phyloP scores from a whole-genome alignment of 768 basidiomycete species.

The Rhizopogon vinicolor region DNA sequence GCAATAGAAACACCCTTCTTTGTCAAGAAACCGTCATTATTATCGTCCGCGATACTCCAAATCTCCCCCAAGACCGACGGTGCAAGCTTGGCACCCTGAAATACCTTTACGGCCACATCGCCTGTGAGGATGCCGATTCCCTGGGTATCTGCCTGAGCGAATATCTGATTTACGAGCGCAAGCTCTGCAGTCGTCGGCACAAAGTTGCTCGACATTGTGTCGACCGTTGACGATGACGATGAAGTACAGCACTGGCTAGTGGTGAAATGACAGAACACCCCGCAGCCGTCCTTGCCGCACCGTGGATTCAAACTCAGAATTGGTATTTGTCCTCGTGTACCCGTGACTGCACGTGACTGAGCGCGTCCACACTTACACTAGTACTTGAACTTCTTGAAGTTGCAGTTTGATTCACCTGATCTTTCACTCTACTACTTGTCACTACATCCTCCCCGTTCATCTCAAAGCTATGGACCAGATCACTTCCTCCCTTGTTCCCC shows the following conservation, averaged over 20 bases:
- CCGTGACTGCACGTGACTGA: conserved; percentile 21
- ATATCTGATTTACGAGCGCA: conserved; percentile 68
- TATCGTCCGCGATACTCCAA: conserved; percentile 89
- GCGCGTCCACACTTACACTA: conserved; percentile 18
- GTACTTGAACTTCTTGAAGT: not conserved
- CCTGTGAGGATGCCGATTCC: conserved; percentile 84
- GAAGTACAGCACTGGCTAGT: conserved; percentile 16
- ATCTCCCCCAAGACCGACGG: conserved; percentile 84
- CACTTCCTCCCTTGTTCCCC: conserved; percentile 54
- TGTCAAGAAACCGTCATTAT: conserved; percentile 91
- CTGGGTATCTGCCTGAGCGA: conserved; percentile 67
- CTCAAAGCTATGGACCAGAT: conserved; percentile 63
- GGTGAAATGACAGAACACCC: too few relatives aligned
- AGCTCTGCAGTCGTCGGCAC: conserved; percentile 44
- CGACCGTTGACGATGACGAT: conserved; percentile 1
- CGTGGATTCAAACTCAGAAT: conserved; percentile 2
- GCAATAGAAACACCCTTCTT: conserved; percentile 85
- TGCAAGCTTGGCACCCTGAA: conserved; percentile 77
- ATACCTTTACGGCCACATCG: conserved; percentile 84
- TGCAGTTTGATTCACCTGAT: conserved; percentile 7
- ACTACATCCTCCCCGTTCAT: conserved; percentile 2
- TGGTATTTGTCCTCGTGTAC: not conserved
- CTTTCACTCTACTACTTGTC: conserved; percentile 12
- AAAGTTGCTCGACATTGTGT: conserved; percentile 38
- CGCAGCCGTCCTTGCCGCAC: conserved; percentile 3